These are phyloP conservation scores for Sutorius eximius DNA, from an alignment of 1,284 basidiomycete genomes.

Conservation along the genomic window DNA sequence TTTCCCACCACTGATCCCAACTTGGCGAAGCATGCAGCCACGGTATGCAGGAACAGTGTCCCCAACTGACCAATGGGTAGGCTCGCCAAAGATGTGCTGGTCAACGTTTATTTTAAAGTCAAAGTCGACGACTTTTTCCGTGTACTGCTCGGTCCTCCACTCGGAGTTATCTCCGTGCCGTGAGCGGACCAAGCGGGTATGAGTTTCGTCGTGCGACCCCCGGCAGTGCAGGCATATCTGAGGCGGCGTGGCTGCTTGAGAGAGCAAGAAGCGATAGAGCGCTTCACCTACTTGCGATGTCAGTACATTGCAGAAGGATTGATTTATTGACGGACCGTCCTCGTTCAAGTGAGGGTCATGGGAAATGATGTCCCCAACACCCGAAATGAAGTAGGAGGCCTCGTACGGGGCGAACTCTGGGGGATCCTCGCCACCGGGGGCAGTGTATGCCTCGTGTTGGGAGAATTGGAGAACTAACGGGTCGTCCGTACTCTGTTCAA, in stretches of 20 bases:
- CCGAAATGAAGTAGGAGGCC: conserved; percentile 55
- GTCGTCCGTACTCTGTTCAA: conserved; percentile 33
- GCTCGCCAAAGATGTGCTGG: conserved; percentile 36
- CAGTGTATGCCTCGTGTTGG: conserved; percentile 14
- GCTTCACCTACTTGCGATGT: conserved; percentile 55
- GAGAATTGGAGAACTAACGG: conserved; percentile 27
- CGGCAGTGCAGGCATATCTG: conserved; percentile 49
- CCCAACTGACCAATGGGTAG: conserved; percentile 50
- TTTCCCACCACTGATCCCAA: conserved; percentile 37
- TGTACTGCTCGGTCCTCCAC: conserved; percentile 43
- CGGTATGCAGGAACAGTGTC: conserved; percentile 56
- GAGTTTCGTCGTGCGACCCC: conserved; percentile 61
- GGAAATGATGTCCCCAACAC: conserved; percentile 56
- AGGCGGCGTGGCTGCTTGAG: conserved; percentile 52
- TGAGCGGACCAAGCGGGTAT: conserved; percentile 47
- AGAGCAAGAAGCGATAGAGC: conserved; percentile 68
- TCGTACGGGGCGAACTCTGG: conserved; percentile 64
- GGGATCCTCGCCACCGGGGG: conserved; percentile 43
- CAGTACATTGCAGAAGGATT: background rate
- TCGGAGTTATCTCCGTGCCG: conserved; percentile 38
- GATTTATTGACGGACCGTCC: conserved; percentile 48
- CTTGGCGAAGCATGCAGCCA: conserved; percentile 53
- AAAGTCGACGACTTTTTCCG: conserved; percentile 62
- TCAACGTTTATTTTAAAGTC: conserved; percentile 60
- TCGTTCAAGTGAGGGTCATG: conserved; percentile 72